Conservation (phyloP, 2,329 filamentous ascomycete genomes). For the Daldinia eschscholtzii region DNA sequence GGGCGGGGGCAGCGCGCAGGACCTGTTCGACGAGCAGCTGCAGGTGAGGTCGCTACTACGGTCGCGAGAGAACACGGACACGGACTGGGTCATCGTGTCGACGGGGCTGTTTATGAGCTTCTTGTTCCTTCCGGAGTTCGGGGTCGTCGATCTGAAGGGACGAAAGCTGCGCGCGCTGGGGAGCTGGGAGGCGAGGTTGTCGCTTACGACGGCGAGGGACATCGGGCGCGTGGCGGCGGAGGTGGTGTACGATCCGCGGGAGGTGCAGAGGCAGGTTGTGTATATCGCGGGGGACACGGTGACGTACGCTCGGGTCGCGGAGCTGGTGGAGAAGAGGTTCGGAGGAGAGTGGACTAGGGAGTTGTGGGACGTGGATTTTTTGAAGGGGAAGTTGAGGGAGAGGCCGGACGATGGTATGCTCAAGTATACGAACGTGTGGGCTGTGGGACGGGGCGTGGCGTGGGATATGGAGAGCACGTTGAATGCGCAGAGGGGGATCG, state of each 20-base stretch:
- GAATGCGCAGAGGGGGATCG: conserved; percentile 59
- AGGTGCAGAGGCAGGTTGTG: conserved; percentile 56
- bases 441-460: conserved; percentile 62
- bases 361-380: conserved; percentile 58
- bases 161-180: conserved; percentile 67
- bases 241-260: conserved; percentile 60
- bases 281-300: conserved; percentile 68
- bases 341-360: conserved; percentile 58
- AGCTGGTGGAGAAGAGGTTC: conserved; percentile 60
- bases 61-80: conserved; percentile 58
- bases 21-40: conserved; percentile 77
- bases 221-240: conserved; percentile 73
- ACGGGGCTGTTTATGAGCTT: conserved; percentile 80
- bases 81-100: conserved; percentile 74
- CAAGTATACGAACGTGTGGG: conserved; percentile 69
- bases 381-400: conserved; percentile 56
- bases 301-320: conserved; percentile 62
- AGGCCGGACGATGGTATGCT: conserved; percentile 62
- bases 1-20: conserved; percentile 69
- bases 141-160: conserved; percentile 66
- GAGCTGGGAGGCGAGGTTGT: conserved; percentile 72
- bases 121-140: conserved; percentile 72
- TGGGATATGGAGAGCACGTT: conserved; percentile 64
- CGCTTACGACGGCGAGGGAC: conserved; percentile 72
- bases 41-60: conserved; percentile 67